phyloP scores from a whole-genome alignment of 345 rosid genomes.

The Hibiscus mutabilis region DNA sequence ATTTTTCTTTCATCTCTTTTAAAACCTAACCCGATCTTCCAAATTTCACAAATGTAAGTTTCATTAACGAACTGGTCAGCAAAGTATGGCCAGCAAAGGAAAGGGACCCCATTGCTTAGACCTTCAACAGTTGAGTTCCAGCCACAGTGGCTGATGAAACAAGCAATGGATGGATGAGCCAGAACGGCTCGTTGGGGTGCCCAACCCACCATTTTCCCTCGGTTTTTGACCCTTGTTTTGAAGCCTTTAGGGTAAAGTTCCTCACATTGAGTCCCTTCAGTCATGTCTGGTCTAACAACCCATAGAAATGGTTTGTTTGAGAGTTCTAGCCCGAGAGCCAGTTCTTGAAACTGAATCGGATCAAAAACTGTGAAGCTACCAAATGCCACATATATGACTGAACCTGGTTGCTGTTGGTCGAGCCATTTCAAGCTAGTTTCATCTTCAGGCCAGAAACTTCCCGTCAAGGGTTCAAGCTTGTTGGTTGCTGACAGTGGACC shows the following conservation, averaged over 20 bases:
- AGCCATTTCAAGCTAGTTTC: conserved; percentile 10
- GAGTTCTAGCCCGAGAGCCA: neutral
- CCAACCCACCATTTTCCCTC: conserved; percentile 2
- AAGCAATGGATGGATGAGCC: conserved; percentile 5
- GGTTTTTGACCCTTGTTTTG: neutral
- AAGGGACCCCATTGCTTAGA: conserved; percentile 25
- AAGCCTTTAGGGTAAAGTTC: neutral
- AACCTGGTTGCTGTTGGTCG: conserved; percentile 7
- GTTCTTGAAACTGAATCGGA: conserved; percentile 3
- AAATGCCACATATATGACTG: conserved; percentile 12
- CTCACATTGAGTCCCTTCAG: neutral
- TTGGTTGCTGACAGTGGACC: neutral
- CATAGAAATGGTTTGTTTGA: conserved; percentile 6
- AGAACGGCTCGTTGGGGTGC: neutral
- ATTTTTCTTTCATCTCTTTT: conserved; percentile 13
- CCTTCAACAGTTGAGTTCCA: conserved; percentile 38
- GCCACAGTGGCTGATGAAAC: conserved; percentile 27
- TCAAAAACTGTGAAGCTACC: conserved; percentile 6
- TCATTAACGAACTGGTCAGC: conserved; percentile 24
- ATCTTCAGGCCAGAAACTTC: conserved; percentile 11
- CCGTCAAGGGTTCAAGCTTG: neutral
- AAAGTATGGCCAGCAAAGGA: conserved; percentile 35
- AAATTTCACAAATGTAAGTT: conserved; percentile 22
- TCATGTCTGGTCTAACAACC: conserved; percentile 10
- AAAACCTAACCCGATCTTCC: conserved; percentile 24